Evolutionary conservation across 305 asterid species (phyloP).

Genomic region (Rubia peregrina): DNA sequence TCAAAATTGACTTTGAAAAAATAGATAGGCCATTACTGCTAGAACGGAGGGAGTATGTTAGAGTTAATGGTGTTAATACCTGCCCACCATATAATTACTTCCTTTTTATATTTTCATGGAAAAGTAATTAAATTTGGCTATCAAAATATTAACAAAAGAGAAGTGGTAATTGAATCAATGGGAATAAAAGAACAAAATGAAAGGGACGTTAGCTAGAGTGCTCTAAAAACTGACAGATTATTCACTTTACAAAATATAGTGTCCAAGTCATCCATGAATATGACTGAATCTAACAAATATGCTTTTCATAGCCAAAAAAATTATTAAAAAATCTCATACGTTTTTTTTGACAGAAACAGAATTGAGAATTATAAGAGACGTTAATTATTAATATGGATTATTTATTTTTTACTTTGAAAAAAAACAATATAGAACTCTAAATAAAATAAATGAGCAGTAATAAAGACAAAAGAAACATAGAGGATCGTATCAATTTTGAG

Average conservation of each 20-base stretch:
- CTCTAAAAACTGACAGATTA: background rate
- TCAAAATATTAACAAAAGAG: background rate
- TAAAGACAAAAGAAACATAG: no score
- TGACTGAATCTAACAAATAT: background rate
- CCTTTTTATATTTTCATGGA: background rate
- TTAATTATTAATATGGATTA: no score
- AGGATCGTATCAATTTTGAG: background rate
- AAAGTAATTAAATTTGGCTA: background rate
- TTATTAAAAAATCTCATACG: no score
- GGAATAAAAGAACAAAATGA: background rate
- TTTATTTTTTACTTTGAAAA: no score
- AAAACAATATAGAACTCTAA: no score
- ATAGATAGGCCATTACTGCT: no score
- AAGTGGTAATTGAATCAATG: background rate
- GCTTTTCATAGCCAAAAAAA: background rate
- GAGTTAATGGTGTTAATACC: background rate
- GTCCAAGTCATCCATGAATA: background rate
- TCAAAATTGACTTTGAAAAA: no score
- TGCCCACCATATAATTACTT: background rate
- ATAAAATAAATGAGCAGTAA: no score
- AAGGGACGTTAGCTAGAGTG: background rate
- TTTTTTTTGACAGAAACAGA: no score
- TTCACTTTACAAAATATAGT: background rate
- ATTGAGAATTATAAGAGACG: no score
- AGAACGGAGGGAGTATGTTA: background rate